Evolutionary conservation across 257 asterid species (phyloP), one percentile per base, ranked within the genome.

Genomic region (Asclepias syriaca): DNA sequence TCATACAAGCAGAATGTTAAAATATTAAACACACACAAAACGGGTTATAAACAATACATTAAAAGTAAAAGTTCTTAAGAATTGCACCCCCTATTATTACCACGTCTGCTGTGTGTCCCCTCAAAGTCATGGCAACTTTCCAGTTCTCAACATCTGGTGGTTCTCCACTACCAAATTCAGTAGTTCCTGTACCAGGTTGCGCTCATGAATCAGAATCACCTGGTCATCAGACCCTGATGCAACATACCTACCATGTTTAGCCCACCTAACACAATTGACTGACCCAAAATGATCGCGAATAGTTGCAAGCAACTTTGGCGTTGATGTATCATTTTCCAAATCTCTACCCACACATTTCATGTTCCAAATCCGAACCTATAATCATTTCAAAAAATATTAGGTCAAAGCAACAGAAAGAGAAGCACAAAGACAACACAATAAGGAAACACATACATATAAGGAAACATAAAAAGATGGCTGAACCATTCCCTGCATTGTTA

Each of bases 81-180:
- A 43, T 32, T 50, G 11, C 67, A 72, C 54, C 69, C 21, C 21
- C 46, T 37, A 60, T 22, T 65, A 85, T 89, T 94, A 94, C 99
- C 99, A 94, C 99, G 49, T 94, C 99, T 1, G 99, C 98, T 43
- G 98, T 91, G 92, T 94, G 99, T 71, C 99, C 99, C 81, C 99
- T 87, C 87, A 94, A 78, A 71, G 99, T 91, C 88, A 94, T 86
- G 74, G 92, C 72, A 81, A 86, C 92, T 87, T 95, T 95, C 99
- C 98, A 95, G 78, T 95, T 95, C 86, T 95, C 99, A 24, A 92
- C 75, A 88, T 95, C 98, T 21, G 99, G 96, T 55, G 98, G 96
- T 85, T 95, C 99, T 74, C 98, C 97, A 61, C 98, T 91, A 68
- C 99, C 99, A 54, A 95, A 95, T 67, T 95, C 99, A 0, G 95